Base-by-base conservation (phyloP, 2,329 filamentous ascomycete genomes). In the Colletotrichum sp. region DNA sequence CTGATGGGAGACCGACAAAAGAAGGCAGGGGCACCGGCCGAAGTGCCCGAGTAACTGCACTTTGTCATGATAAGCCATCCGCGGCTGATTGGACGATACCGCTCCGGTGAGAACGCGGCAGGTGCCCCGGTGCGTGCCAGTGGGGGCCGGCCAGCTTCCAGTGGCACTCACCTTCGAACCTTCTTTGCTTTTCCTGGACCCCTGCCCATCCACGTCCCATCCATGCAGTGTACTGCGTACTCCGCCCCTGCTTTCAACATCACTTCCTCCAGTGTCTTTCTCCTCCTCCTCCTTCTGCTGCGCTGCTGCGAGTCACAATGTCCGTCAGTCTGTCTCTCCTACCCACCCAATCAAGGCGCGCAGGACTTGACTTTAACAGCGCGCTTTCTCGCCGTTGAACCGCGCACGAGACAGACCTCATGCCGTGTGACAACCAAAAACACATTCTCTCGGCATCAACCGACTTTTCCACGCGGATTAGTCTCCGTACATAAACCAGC, bases 61-160 rank as follows among this genome's bases (percentile, higher is more conserved):
- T 75, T 73, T 68, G 73, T 73, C 73, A 68, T 24, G 73, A 75
- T 75, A 75, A 75, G 73, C 63, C 6, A 10, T 24, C 6, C 5
- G 14, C 5, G 7, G n/a, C 12, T 69, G 56, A 75, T 75, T 75
- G 73, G 73, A n/a, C 18, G 48, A 75, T 52, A 61, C 18, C 16
- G 43, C 69, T 34, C 56, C 18, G 52, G 52, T 21, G 12, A 61
- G 36, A 36, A 6, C 61, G 21, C 26, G 58, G 69, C 38, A 62
- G 30, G n/a, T 36, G 48, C 63, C 70, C 70, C 26, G 36, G 66
- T 28, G 59, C 30, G 55, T 58, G 58, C 24, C 26, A 43, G 63
- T 64, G 73, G 73, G 73, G 69, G 69, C 63, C 38, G 18, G 38
- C 38, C 24, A 56, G 36, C 18, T 69, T 36, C 18, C 18, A 61